These are phyloP conservation scores for Cordyceps sp. DNA, from an alignment of 2,329 filamentous ascomycete species.

Conservation along the genomic window DNA sequence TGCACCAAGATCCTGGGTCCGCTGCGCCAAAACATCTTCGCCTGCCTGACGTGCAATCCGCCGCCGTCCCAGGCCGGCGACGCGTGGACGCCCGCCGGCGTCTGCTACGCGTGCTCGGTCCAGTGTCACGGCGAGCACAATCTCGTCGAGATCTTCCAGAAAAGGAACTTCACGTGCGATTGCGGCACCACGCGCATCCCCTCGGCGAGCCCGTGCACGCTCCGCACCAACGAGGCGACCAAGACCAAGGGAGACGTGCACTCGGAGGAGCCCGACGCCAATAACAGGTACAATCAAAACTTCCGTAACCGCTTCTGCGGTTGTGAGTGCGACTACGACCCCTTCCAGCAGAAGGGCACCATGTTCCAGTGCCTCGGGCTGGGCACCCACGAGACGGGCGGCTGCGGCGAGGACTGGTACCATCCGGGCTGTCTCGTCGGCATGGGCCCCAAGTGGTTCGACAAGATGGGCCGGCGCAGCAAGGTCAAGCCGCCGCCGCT, in stretches of 20 bases:
- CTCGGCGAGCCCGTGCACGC: conserved; percentile 51
- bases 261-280: conserved; percentile 52
- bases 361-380: conserved; percentile 96
- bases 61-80: conserved; percentile 46
- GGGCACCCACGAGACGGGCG: conserved; percentile 62
- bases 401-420: conserved; percentile 96
- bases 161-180: conserved; percentile 91
- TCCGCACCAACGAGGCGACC: conserved; percentile 57
- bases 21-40: conserved; percentile 76
- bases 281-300: conserved; percentile 91
- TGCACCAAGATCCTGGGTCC: conserved; percentile 85
- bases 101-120: conserved; percentile 95
- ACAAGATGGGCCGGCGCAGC: conserved; percentile 27
- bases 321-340: conserved; percentile 75
- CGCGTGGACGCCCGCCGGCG: conserved; percentile 43
- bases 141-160: conserved; percentile 89
- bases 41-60: conserved; percentile 87
- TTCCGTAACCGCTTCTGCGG: conserved; percentile 87
- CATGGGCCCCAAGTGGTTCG: conserved; percentile 56
- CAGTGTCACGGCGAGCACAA: conserved; percentile 92
- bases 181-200: conserved; percentile 77
- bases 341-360: conserved; percentile 78
- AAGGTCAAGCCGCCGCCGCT: conserved; percentile 9
- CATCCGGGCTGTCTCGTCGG: conserved; percentile 86
- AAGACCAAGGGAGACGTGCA: conserved; percentile 63